Evolutionary conservation across 345 rosid genomes (phyloP).

Genomic region (Populus ilicifolia): DNA sequence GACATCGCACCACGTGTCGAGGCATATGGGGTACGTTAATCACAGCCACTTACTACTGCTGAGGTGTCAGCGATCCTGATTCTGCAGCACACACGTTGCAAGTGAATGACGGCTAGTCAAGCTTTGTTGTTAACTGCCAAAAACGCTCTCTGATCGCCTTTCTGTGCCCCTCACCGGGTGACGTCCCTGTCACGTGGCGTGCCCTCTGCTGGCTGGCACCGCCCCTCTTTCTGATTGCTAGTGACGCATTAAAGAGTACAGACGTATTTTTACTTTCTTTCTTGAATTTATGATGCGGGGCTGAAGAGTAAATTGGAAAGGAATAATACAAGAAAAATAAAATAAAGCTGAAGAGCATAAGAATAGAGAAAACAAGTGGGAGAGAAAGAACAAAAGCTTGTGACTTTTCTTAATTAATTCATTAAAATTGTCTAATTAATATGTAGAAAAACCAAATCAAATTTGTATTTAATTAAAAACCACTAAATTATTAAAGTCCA

Average conservation of each 20-base stretch:
- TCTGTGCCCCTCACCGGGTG: background rate
- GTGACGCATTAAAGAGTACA: background rate
- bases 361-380: background rate
- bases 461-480: no score
- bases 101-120: slow-evolving; percentile 7
- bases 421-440: no score
- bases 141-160: background rate
- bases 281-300: background rate
- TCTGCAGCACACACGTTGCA: slow-evolving; percentile 14
- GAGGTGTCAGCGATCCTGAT: slow-evolving; percentile 13
- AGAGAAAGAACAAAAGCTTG: background rate
- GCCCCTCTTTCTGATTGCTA: slow-evolving; percentile 19
- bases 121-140: background rate
- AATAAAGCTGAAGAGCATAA: no score
- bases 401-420: no score
- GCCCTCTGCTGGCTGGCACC: slow-evolving; percentile 35
- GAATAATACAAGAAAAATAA: no score
- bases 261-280: background rate
- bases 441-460: no score
- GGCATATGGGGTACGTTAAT: background rate
- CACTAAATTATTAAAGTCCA: no score
- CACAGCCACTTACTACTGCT: slow-evolving; percentile 11
- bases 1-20: background rate
- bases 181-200: slow-evolving; percentile 40
- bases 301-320: background rate